Evolutionary conservation across 768 basidiomycete species (phyloP).

Genomic region (Leccinum olivaceopallidum): DNA sequence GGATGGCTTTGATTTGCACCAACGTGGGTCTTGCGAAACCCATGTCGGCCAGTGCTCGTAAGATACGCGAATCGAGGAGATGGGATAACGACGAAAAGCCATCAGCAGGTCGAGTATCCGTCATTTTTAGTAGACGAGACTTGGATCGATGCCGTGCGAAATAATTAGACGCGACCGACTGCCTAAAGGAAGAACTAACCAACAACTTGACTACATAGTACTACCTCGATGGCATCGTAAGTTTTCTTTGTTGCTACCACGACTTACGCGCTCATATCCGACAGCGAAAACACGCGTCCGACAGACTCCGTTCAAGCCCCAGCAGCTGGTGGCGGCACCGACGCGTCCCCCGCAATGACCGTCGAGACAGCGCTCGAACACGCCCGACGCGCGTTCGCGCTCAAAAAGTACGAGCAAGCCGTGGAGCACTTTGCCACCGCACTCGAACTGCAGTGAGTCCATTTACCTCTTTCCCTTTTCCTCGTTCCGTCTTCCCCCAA

Average conservation of each 20-base stretch:
- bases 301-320: neutral
- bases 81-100: constrained; percentile 65
- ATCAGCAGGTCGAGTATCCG: constrained; percentile 27
- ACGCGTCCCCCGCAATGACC: constrained; percentile 33
- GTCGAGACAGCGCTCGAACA: constrained; percentile 68
- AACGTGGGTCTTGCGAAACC: constrained; percentile 90
- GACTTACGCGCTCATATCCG: neutral
- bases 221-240: constrained; percentile 26
- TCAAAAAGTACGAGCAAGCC: constrained; percentile 83
- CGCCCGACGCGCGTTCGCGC: constrained; percentile 86
- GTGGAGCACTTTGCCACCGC: constrained; percentile 83
- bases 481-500: too few relatives aligned
- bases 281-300: constrained; percentile 15
- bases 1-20: constrained; percentile 90
- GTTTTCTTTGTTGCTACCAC: neutral
- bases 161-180: too few relatives aligned
- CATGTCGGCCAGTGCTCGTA: constrained; percentile 87
- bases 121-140: neutral
- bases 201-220: too few relatives aligned
- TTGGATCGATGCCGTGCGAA: constrained; percentile 18
- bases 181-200: too few relatives aligned
- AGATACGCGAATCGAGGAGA: constrained; percentile 79
- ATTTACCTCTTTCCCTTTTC: neutral
- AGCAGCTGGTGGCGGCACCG: constrained; percentile 5
- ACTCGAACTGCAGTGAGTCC: constrained; percentile 77